Evolutionary conservation across 2,329 filamentous ascomycete species (phyloP).

Genomic region (Colletotrichum brevisporum): DNA sequence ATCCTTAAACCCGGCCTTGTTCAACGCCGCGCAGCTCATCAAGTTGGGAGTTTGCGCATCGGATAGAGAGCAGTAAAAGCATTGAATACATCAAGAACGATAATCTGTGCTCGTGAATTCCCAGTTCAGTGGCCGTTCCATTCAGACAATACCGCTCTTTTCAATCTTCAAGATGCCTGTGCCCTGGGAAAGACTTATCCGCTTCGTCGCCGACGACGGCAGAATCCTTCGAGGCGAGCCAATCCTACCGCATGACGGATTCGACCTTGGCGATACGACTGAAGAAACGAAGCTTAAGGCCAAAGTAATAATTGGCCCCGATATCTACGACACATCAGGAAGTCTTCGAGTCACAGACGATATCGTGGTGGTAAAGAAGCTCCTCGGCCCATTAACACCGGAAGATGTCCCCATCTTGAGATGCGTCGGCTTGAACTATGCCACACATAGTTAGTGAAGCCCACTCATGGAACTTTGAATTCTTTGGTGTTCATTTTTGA

Average conservation of each 20-base stretch:
- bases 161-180: constrained; percentile 46
- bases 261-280: constrained; percentile 64
- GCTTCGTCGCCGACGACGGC: constrained; percentile 67
- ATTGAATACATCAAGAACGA: no score
- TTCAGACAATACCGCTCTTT: constrained; percentile 55
- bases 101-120: no score
- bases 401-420: constrained; percentile 69
- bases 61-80: no score
- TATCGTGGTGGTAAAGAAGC: constrained; percentile 64
- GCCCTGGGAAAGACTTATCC: constrained; percentile 67
- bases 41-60: no score
- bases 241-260: constrained; percentile 58
- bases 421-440: constrained; percentile 73
- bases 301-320: constrained; percentile 64
- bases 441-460: constrained; percentile 62
- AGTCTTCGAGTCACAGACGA: constrained; percentile 66
- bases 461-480: background rate
- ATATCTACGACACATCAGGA: constrained; percentile 63
- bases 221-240: constrained; percentile 66
- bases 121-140: no score
- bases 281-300: constrained; percentile 64
- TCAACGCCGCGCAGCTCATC: no score
- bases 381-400: constrained; percentile 66
- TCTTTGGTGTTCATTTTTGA: background rate
- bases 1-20: no score